Conservation (phyloP, 2,329 filamentous ascomycete genomes). For the Diplodia intermedia region DNA sequence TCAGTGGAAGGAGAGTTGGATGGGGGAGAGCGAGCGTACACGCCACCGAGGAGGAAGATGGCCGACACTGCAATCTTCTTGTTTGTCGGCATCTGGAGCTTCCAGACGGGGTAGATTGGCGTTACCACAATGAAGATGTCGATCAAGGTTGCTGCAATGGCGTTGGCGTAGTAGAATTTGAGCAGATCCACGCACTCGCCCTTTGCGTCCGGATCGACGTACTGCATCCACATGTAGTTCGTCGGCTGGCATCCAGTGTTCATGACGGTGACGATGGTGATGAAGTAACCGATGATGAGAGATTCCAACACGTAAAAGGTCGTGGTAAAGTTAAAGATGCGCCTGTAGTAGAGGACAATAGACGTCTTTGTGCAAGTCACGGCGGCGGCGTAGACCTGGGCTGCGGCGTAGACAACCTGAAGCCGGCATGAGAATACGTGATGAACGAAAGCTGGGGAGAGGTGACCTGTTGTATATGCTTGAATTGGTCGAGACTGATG, state of each 20-base stretch:
- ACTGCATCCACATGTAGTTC: slow-evolving; percentile 50
- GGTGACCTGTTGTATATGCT: neutral
- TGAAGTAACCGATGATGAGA: slow-evolving; percentile 54
- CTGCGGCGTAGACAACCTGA: neutral
- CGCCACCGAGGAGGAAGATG: neutral
- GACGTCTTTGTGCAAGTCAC: slow-evolving; percentile 63
- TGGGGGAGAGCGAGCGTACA: neutral
- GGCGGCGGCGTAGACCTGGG: slow-evolving; percentile 56
- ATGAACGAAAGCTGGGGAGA: neutral
- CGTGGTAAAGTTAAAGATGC: slow-evolving; percentile 60
- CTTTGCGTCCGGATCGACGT: slow-evolving; percentile 34
- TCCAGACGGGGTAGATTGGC: slow-evolving; percentile 45
- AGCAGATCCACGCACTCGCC: slow-evolving; percentile 48
- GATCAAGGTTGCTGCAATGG: slow-evolving; percentile 46
- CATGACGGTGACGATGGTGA: slow-evolving; percentile 53
- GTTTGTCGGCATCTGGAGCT: slow-evolving; percentile 39
- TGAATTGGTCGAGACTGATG: neutral
- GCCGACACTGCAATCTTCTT: slow-evolving; percentile 1
- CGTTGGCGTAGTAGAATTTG: slow-evolving; percentile 59
- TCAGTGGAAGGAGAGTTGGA: neutral
- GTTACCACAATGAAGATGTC: slow-evolving; percentile 47
- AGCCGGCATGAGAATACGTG: neutral
- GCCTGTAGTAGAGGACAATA: slow-evolving; percentile 62
- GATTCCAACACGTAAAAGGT: slow-evolving; percentile 52
- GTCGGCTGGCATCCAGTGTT: slow-evolving; percentile 56